A percentile compares a stretch with the other conserved stretches of the same genome.
Evolutionary conservation across 805 yeast species (phyloP).

Genomic region (Candida michaelii): DNA sequence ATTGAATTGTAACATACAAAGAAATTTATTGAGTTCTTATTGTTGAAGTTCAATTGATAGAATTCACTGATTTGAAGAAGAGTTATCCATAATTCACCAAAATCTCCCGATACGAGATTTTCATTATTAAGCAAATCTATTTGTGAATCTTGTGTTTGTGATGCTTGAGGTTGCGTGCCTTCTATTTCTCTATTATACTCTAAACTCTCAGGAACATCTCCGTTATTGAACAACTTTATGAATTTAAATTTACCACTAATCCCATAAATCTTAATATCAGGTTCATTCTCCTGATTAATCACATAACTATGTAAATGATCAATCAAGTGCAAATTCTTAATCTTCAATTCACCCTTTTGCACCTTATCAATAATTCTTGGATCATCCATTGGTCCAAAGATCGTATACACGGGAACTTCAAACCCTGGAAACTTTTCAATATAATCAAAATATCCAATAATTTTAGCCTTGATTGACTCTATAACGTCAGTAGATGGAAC

Average conservation of each 20-base stretch:
- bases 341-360: conserved; percentile 48
- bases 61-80: conserved; percentile 69
- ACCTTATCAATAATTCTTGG: conserved; percentile 64
- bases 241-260: conserved; percentile 70
- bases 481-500: conserved; percentile 14
- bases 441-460: conserved; percentile 10
- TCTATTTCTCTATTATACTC: neutral
- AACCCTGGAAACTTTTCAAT: conserved; percentile 22
- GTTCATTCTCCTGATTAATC: conserved; percentile 39
- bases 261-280: conserved; percentile 57
- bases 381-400: conserved; percentile 78
- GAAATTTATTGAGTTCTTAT: conserved; percentile 51
- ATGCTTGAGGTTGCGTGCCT: neutral
- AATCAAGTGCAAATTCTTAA: conserved; percentile 59
- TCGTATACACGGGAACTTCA: conserved; percentile 70
- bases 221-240: conserved; percentile 52
- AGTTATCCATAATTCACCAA: conserved; percentile 74
- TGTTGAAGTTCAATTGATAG: conserved; percentile 18
- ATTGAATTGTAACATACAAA: conserved; percentile 72
- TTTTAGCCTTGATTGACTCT: conserved; percentile 11
- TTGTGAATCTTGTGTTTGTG: too few relatives aligned
- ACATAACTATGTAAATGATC: conserved; percentile 56
- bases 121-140: neutral
- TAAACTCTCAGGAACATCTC: conserved; percentile 6
- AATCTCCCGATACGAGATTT: conserved; percentile 22